Percentiles rank a stretch among this genome's conserved stretches.
Conservation (phyloP, 257 asterid genomes). For the Echium plantagineum region DNA sequence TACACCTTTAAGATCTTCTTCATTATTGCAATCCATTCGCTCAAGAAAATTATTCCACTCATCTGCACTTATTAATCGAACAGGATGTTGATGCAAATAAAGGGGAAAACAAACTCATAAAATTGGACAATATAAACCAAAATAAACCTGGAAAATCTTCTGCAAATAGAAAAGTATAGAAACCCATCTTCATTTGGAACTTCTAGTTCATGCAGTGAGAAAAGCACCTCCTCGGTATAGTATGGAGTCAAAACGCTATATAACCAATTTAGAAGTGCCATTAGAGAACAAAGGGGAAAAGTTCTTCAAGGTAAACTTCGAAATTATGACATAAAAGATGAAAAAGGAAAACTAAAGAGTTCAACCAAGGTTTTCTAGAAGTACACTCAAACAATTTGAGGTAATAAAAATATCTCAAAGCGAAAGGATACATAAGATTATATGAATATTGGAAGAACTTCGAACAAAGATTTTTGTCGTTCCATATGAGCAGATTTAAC, state of each 20-base stretch:
- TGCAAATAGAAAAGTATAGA: slow-evolving; percentile 90
- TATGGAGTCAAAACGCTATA: slow-evolving; percentile 86
- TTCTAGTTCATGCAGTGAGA: slow-evolving; percentile 83
- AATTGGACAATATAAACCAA: slow-evolving; percentile 11
- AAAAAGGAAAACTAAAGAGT: no score
- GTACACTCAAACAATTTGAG: no score
- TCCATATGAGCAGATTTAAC: no score
- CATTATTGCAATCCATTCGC: slow-evolving; percentile 47
- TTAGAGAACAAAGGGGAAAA: slow-evolving; percentile 9
- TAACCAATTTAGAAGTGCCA: slow-evolving; percentile 9
- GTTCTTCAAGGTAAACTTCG: neutral
- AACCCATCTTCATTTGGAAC: slow-evolving; percentile 88
- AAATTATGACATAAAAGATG: neutral
- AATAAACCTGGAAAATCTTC: slow-evolving; percentile 90
- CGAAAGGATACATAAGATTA: no score
- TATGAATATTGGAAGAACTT: no score
- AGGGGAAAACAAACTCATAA: slow-evolving; percentile 5
- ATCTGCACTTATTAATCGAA: slow-evolving; percentile 40
- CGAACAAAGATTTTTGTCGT: no score
- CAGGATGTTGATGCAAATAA: slow-evolving; percentile 9
- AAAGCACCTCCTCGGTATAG: slow-evolving; percentile 89
- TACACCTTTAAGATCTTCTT: slow-evolving; percentile 72
- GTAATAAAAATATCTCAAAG: no score
- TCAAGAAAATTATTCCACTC: slow-evolving; percentile 97
- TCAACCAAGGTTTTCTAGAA: no score